Evolutionary conservation across 345 rosid species (phyloP).

Genomic region (Eutrema heterophyllum): DNA sequence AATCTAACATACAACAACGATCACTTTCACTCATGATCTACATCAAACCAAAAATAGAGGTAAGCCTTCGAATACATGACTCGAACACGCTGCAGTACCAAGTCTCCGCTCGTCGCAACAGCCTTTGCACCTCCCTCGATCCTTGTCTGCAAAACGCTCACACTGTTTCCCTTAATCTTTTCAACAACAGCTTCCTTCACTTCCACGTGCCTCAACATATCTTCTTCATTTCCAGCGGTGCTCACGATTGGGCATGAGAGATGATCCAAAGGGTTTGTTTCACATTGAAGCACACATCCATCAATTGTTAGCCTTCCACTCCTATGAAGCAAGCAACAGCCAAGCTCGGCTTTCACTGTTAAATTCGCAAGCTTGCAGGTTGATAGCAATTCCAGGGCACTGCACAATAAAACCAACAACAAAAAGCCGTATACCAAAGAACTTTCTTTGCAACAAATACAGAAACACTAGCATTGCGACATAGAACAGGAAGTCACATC

Average conservation of each 20-base stretch:
- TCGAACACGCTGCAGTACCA: conserved; percentile 80
- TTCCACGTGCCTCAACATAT: conserved; percentile 30
- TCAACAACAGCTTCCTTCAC: conserved; percentile 29
- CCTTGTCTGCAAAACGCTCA: conserved; percentile 62
- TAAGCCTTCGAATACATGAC: conserved; percentile 69
- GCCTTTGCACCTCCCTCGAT: conserved; percentile 96
- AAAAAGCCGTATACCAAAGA: conserved; percentile 31
- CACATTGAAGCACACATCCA: conserved; percentile 87
- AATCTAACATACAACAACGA: not conserved
- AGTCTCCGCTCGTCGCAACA: conserved; percentile 66
- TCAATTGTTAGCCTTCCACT: conserved; percentile 88
- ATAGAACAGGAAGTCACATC: conserved; percentile 1
- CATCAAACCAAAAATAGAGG: conserved; percentile 89
- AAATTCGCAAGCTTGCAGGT: conserved; percentile 81
- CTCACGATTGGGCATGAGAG: conserved; percentile 85
- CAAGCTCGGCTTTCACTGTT: conserved; percentile 88
- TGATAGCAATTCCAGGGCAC: conserved; percentile 81
- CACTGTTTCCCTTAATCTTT: conserved; percentile 42
- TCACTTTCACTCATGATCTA: conserved; percentile 39
- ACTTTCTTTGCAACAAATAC: not conserved
- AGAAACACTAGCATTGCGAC: not conserved
- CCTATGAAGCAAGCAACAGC: conserved; percentile 90
- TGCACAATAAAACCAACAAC: conserved; percentile 37
- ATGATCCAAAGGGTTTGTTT: conserved; percentile 72
- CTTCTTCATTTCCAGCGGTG: conserved; percentile 45